Conservation (phyloP, 257 asterid species). For the Jaltomata sinuosa region DNA sequence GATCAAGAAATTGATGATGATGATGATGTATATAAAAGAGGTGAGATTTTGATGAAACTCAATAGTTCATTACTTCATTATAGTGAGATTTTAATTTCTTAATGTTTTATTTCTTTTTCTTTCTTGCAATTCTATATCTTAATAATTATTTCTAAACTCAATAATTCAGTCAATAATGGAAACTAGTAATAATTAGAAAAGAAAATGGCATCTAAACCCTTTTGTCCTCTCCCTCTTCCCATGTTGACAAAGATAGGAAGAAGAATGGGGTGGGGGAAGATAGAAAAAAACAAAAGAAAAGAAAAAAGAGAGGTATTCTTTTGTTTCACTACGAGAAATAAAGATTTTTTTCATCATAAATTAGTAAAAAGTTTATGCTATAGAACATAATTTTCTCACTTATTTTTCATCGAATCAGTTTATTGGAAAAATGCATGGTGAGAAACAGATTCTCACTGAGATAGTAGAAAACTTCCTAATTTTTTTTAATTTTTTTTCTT, state of each 20-base stretch:
- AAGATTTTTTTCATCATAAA: no score
- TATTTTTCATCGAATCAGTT: no score
- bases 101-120: no score
- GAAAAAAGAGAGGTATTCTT: background rate
- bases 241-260: background rate
- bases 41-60: background rate
- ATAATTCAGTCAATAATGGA: background rate
- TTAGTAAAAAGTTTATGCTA: no score
- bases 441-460: no score
- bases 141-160: background rate
- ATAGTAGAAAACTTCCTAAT: no score
- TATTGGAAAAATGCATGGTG: no score
- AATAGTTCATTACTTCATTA: background rate
- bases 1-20: conserved; percentile 7
- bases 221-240: background rate
- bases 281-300: no score
- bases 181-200: background rate
- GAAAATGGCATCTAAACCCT: background rate
- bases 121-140: background rate
- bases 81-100: background rate
- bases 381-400: no score
- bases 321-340: no score
- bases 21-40: conserved; percentile 20
- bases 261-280: background rate
- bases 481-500: no score